These are phyloP conservation scores for Gossypium gossypioides DNA, from an alignment of 441 rosid species.

Conservation along the genomic window DNA sequence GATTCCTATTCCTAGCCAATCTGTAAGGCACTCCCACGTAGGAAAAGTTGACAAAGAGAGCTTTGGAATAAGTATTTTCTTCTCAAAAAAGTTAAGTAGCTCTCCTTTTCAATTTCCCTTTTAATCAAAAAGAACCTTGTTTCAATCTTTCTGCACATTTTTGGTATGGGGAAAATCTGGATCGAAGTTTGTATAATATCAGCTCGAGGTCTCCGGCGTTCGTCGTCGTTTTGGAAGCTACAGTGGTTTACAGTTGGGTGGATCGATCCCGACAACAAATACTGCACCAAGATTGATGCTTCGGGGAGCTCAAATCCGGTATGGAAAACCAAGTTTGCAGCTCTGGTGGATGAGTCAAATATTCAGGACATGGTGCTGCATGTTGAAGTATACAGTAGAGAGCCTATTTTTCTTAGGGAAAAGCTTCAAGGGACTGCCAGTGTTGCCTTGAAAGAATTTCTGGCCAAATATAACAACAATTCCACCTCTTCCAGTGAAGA, in stretches of 20 bases:
- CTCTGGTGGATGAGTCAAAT: slow-evolving; percentile 45
- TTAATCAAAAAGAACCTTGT: not conserved
- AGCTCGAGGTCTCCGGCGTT: slow-evolving; percentile 67
- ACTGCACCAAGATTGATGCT: slow-evolving; percentile 62
- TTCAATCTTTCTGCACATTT: not conserved
- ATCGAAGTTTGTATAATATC: slow-evolving; percentile 66
- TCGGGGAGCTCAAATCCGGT: slow-evolving; percentile 54
- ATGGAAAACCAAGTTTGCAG: slow-evolving; percentile 75
- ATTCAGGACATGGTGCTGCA: slow-evolving; percentile 43
- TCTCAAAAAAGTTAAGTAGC: slow-evolving; percentile 24
- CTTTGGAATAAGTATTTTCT: slow-evolving; percentile 9
- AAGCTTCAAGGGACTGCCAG: slow-evolving; percentile 67
- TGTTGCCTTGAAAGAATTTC: slow-evolving; percentile 54
- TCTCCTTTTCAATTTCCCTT: no score
- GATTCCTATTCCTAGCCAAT: slow-evolving; percentile 15
- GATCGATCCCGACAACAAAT: slow-evolving; percentile 74
- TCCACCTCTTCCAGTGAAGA: slow-evolving; percentile 38
- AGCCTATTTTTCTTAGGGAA: slow-evolving; percentile 77
- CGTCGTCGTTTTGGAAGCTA: slow-evolving; percentile 63
- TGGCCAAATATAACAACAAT: slow-evolving; percentile 38
- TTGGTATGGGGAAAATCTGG: slow-evolving; percentile 55
- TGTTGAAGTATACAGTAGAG: slow-evolving; percentile 71
- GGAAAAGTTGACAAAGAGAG: slow-evolving; percentile 15
- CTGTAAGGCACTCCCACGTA: slow-evolving; percentile 20
- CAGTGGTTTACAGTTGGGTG: slow-evolving; percentile 92